Percentiles rank a stretch among this genome's conserved stretches.
Conservation (phyloP, 306 rosid species). For the Pyrus bretschneideri region DNA sequence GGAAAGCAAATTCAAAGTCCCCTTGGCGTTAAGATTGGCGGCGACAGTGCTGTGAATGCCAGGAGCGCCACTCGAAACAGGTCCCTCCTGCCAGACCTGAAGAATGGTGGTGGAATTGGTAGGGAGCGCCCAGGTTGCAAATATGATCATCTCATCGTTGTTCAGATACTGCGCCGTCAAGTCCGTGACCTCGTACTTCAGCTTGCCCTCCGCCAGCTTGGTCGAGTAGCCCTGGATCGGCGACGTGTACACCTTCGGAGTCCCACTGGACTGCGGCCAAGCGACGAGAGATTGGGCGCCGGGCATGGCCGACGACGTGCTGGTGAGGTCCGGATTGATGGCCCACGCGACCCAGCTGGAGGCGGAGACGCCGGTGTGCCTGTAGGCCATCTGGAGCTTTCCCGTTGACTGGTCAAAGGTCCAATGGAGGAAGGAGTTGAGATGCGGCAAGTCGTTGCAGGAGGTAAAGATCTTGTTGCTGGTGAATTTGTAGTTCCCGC, state of each 20-base stretch:
- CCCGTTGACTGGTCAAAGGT: conserved; percentile 24
- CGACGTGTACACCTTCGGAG: conserved; percentile 19
- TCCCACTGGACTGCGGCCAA: conserved; percentile 22
- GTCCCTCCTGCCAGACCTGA: conserved; percentile 74
- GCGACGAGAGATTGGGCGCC: conserved; percentile 63
- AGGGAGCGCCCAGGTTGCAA: conserved; percentile 39
- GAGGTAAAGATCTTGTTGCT: conserved; percentile 14
- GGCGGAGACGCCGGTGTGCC: conserved; percentile 30
- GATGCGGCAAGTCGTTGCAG: conserved; percentile 44
- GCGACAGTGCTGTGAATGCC: accelerated
- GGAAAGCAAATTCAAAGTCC: conserved; percentile 45
- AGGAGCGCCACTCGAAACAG: conserved; percentile 22
- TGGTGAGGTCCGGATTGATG: conserved; percentile 27
- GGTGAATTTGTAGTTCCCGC: conserved; percentile 16
- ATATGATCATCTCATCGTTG: conserved; percentile 44
- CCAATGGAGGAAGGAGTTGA: conserved; percentile 63
- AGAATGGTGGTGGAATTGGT: conserved; percentile 16
- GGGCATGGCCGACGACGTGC: conserved; percentile 12
- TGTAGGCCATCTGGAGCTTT: conserved; percentile 46
- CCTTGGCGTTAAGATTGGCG: conserved; percentile 25
- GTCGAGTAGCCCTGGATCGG: background rate
- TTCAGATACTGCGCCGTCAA: conserved; percentile 20
- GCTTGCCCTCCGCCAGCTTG: conserved; percentile 19
- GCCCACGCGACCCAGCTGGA: conserved; percentile 72
- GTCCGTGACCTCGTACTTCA: conserved; percentile 11